Conservation (phyloP, 1,284 basidiomycete genomes). For the Papiliotrema nemorosa region DNA sequence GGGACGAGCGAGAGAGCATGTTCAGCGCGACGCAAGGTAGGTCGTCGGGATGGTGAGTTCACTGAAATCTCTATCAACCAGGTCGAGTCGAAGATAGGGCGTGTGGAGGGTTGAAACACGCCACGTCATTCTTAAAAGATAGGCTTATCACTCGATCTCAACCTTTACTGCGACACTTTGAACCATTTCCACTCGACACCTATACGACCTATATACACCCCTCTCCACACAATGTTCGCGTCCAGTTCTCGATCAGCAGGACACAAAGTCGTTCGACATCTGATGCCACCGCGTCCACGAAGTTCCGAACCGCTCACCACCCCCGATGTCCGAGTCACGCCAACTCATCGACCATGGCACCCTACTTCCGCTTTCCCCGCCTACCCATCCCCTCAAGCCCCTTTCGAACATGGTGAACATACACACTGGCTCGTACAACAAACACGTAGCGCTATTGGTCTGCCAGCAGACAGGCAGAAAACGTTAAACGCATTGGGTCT, state of each 20-base stretch:
- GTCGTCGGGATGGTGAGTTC: too few relatives aligned
- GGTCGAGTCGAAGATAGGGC: too few relatives aligned
- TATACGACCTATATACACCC: too few relatives aligned
- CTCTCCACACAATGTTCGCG: background rate
- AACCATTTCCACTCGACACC: too few relatives aligned
- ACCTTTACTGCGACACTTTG: too few relatives aligned
- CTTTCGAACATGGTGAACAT: conserved; percentile 5
- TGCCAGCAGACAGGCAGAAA: conserved; percentile 46
- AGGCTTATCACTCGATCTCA: too few relatives aligned
- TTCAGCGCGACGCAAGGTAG: too few relatives aligned
- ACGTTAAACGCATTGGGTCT: conserved; percentile 52
- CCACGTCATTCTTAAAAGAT: too few relatives aligned
- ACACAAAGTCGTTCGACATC: background rate
- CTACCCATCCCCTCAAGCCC: background rate
- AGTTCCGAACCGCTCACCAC: background rate
- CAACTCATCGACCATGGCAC: conserved; percentile 1
- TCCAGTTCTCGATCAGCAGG: background rate
- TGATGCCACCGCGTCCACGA: background rate
- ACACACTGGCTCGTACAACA: conserved; percentile 53
- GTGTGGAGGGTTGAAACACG: too few relatives aligned
- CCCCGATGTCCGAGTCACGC: background rate
- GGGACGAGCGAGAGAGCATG: too few relatives aligned
- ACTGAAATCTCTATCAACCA: too few relatives aligned
- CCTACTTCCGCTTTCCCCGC: background rate
- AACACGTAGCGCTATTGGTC: conserved; percentile 52